These are phyloP conservation scores for Arabidopsis arenosa DNA, from an alignment of 345 rosid genomes.

Conservation along the genomic window DNA sequence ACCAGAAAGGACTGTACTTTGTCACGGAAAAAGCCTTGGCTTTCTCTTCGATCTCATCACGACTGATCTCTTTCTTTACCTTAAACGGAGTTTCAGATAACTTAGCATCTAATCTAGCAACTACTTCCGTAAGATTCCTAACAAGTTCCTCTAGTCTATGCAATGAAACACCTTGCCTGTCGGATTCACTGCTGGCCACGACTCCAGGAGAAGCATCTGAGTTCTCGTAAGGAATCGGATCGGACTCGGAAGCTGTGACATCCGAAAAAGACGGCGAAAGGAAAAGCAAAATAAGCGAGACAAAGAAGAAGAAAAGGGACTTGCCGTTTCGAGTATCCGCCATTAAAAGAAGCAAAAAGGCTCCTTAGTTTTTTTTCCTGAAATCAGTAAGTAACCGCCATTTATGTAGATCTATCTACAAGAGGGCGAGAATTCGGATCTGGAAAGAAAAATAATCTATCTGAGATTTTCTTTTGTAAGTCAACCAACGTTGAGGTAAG, in stretches of 20 bases:
- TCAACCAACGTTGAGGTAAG: slow-evolving; percentile 32
- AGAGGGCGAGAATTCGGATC: slow-evolving; percentile 46
- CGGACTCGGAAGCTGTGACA: slow-evolving; percentile 45
- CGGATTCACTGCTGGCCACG: slow-evolving; percentile 29
- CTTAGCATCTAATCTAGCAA: slow-evolving; percentile 65
- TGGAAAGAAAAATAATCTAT: slow-evolving; percentile 46
- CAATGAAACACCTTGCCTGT: slow-evolving; percentile 45
- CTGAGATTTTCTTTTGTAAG: slow-evolving; percentile 45
- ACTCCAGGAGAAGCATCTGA: slow-evolving; percentile 36
- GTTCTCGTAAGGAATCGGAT: slow-evolving; percentile 43
- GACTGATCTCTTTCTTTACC: slow-evolving; percentile 37
- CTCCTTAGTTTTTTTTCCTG: background rate
- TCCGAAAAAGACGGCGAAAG: slow-evolving; percentile 43
- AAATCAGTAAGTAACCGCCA: slow-evolving; percentile 46
- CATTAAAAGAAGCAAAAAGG: slow-evolving; percentile 47
- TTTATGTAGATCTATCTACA: slow-evolving; percentile 36
- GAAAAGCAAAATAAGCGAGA: slow-evolving; percentile 47
- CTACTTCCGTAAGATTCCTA: slow-evolving; percentile 70
- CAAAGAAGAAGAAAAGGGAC: slow-evolving; percentile 47
- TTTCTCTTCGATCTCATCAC: slow-evolving; percentile 45
- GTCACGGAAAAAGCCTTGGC: slow-evolving; percentile 58
- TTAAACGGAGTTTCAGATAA: slow-evolving; percentile 48
- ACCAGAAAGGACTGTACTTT: slow-evolving; percentile 81
- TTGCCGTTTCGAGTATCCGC: slow-evolving; percentile 62
- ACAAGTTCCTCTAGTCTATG: slow-evolving; percentile 74